These are phyloP conservation scores for Diversispora epigaea DNA, from an alignment of 192 early-diverging fungal species.

Conservation along the genomic window DNA sequence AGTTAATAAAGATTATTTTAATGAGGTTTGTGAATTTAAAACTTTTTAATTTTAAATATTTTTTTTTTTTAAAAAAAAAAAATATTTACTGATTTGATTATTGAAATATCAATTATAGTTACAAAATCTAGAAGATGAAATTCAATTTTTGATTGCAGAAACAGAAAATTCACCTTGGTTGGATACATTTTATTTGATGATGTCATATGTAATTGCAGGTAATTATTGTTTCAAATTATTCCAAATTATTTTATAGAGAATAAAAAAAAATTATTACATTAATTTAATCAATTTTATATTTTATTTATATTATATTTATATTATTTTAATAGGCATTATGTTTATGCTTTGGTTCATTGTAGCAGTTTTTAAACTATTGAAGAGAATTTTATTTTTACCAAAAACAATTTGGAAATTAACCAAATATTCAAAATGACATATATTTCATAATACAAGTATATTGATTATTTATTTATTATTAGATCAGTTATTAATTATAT, in stretches of 20 bases:
- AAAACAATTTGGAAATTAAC: neutral
- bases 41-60: neutral
- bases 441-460: too few species aligned
- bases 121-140: slow-evolving; percentile 31
- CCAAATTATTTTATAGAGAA: neutral
- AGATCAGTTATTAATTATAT: too few species aligned
- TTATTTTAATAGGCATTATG: slow-evolving; percentile 1
- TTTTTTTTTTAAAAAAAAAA: neutral
- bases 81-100: neutral
- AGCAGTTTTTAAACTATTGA: neutral
- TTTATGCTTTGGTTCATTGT: slow-evolving; percentile 27
- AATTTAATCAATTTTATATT: neutral
- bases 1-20: slow-evolving; percentile 20
- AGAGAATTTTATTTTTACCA: neutral
- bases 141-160: slow-evolving; percentile 19
- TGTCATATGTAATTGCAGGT: slow-evolving; percentile 32
- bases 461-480: too few species aligned
- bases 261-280: neutral
- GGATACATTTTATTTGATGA: slow-evolving; percentile 25
- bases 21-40: slow-evolving; percentile 4
- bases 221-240: too few species aligned
- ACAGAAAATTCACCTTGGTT: slow-evolving; percentile 2
- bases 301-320: neutral
- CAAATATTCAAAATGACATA: too few species aligned
- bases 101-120: neutral